Percentiles rank a stretch among this genome's conserved stretches.
Conservation (phyloP, 2,329 filamentous ascomycete species). For the Aspergillus unguis region DNA sequence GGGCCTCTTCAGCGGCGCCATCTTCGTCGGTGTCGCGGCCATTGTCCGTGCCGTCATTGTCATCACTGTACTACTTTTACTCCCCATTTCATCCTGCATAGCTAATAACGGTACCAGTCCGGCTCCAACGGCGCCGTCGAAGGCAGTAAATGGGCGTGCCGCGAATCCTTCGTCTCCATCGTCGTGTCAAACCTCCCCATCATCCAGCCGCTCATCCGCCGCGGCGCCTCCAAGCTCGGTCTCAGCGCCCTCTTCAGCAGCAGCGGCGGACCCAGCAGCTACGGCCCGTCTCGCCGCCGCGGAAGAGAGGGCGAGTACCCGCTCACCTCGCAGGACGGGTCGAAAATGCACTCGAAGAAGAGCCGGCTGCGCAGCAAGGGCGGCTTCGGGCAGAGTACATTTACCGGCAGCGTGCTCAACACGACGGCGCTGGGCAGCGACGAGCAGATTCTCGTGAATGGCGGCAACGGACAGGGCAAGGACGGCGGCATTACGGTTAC, state of each 20-base stretch:
- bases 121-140: slow-evolving; percentile 33
- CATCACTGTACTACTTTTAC: slow-evolving; percentile 28
- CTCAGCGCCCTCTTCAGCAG: slow-evolving; percentile 28
- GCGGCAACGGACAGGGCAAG: not conserved
- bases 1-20: slow-evolving; percentile 52
- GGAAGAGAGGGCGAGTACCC: not conserved
- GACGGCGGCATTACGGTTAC: slow-evolving; percentile 24
- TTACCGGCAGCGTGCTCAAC: slow-evolving; percentile 6
- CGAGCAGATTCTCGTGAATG: slow-evolving; percentile 22
- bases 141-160: slow-evolving; percentile 42
- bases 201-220: slow-evolving; percentile 34
- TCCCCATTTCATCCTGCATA: not conserved
- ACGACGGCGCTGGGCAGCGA: slow-evolving; percentile 28
- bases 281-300: not conserved
- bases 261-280: slow-evolving; percentile 12
- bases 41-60: slow-evolving; percentile 53
- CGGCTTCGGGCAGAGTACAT: not conserved
- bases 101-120: slow-evolving; percentile 1
- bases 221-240: slow-evolving; percentile 23
- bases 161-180: slow-evolving; percentile 44
- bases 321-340: slow-evolving; percentile 3
- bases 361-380: not conserved
- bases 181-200: slow-evolving; percentile 42
- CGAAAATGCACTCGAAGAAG: not conserved
- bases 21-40: slow-evolving; percentile 53